A percentile compares a stretch with the other conserved stretches of the same genome.
These are phyloP conservation scores for Picea glauca DNA, from an alignment of 75 land plant species.

Conservation along the genomic window DNA sequence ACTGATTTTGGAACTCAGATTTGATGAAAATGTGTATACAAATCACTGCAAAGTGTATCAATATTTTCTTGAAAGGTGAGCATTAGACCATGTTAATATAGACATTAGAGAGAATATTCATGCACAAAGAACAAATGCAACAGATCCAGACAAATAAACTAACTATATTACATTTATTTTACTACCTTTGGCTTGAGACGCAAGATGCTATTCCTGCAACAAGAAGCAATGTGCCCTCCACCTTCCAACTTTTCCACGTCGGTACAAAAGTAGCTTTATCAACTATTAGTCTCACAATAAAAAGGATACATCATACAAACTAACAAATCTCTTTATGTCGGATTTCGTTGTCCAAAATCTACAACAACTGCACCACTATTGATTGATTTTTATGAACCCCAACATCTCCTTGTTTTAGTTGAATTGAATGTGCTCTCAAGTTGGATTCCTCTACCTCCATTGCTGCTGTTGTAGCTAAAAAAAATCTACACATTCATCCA, in stretches of 20 bases:
- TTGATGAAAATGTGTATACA: too few relatives aligned
- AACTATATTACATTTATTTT: constrained; percentile 8
- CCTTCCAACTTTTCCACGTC: constrained; percentile 4
- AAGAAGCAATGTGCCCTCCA: constrained; percentile 3
- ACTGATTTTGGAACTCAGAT: too few relatives aligned
- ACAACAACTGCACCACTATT: not conserved
- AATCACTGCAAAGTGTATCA: too few relatives aligned
- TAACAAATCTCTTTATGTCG: constrained; percentile 1
- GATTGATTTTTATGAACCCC: not conserved
- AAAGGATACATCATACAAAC: not conserved
- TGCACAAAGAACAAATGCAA: constrained; percentile 4
- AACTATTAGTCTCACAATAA: not conserved
- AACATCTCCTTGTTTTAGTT: constrained; percentile 20
- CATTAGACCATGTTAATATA: constrained; percentile 5
- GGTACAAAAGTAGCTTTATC: constrained; percentile 1
- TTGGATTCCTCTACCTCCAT: constrained; percentile 61
- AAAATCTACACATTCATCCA: constrained; percentile 68
- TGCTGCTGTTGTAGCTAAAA: constrained; percentile 55
- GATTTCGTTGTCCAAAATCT: not conserved
- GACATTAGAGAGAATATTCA: constrained; percentile 3
- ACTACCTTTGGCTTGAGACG: not conserved
- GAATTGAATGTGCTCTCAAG: constrained; percentile 36
- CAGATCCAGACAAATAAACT: not conserved
- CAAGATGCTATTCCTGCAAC: not conserved
- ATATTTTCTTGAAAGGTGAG: not conserved